phyloP scores from a whole-genome alignment of 805 yeast species.

The Metschnikowia orientalis region DNA sequence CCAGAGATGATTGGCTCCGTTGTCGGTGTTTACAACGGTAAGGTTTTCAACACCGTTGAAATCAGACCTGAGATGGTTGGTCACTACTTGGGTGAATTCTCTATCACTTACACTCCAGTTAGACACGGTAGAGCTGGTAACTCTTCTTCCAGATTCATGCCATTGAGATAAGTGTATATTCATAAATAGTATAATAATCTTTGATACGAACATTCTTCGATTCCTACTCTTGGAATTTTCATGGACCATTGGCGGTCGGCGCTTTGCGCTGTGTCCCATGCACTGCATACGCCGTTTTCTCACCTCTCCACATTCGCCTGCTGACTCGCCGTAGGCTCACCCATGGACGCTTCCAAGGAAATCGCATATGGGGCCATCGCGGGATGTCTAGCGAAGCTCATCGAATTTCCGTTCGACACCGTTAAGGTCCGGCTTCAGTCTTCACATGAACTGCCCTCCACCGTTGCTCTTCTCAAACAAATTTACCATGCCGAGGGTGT shows the following conservation, averaged over 20 bases:
- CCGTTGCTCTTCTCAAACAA: constrained; percentile 59
- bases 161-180: constrained; percentile 41
- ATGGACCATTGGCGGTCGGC: neutral
- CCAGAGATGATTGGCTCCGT: constrained; percentile 99
- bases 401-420: constrained; percentile 93
- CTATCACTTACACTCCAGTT: constrained; percentile 98
- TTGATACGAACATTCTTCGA: constrained; percentile 9
- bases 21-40: constrained; percentile 99
- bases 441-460: constrained; percentile 40
- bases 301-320: neutral
- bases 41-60: constrained; percentile 98
- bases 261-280: no score
- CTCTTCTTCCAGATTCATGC: constrained; percentile 75
- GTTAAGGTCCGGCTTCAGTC: constrained; percentile 84
- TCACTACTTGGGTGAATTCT: constrained; percentile 99
- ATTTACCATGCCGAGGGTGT: constrained; percentile 67
- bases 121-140: constrained; percentile 99
- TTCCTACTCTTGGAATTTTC: neutral
- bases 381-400: constrained; percentile 77
- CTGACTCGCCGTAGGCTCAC: neutral
- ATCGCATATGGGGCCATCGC: constrained; percentile 52
- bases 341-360: constrained; percentile 31
- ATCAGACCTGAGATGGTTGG: constrained; percentile 99
- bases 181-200: constrained; percentile 19
- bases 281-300: constrained; percentile 1